phyloP scores from a whole-genome alignment of 352 stramenopile genomes.

The Phytophthora pseudosyringae region DNA sequence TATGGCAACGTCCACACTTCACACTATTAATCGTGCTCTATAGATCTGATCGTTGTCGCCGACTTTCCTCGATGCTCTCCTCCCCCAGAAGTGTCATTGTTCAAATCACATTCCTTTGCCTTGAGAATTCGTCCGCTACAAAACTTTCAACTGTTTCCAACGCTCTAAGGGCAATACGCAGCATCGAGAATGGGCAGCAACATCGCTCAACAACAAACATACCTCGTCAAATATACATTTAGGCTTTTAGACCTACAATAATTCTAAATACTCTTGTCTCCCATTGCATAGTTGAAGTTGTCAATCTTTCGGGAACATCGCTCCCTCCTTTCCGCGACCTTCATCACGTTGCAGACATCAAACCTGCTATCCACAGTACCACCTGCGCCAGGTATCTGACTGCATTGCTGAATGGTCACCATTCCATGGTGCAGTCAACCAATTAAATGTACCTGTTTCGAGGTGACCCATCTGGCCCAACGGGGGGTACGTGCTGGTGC shows the following conservation, averaged over 20 bases:
- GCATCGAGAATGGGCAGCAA: too few relatives aligned
- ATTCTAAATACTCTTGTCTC: not conserved
- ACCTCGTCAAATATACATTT: too few relatives aligned
- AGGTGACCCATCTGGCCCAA: conserved; percentile 8
- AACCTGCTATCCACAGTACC: not conserved
- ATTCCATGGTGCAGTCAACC: not conserved
- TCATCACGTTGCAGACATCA: conserved; percentile 4
- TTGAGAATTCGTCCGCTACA: too few relatives aligned
- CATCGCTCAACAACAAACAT: too few relatives aligned
- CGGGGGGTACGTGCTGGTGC: conserved; percentile 13
- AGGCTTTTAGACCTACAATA: not conserved
- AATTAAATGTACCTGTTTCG: not conserved
- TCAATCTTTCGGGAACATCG: not conserved
- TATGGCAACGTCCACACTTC: not conserved
- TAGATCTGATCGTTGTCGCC: not conserved
- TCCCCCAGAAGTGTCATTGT: not conserved
- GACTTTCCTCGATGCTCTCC: not conserved
- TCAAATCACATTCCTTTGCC: too few relatives aligned
- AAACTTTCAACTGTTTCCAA: too few relatives aligned
- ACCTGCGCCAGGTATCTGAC: not conserved
- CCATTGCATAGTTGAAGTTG: not conserved
- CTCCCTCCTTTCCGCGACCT: too few relatives aligned
- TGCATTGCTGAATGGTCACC: conserved; percentile 1
- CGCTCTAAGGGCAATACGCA: too few relatives aligned
- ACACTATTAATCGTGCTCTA: conserved; percentile 1